Percentiles rank a stretch among this genome's conserved stretches.
phyloP scores from a whole-genome alignment of 2,329 filamentous ascomycete species.

The Bertia moriformis region DNA sequence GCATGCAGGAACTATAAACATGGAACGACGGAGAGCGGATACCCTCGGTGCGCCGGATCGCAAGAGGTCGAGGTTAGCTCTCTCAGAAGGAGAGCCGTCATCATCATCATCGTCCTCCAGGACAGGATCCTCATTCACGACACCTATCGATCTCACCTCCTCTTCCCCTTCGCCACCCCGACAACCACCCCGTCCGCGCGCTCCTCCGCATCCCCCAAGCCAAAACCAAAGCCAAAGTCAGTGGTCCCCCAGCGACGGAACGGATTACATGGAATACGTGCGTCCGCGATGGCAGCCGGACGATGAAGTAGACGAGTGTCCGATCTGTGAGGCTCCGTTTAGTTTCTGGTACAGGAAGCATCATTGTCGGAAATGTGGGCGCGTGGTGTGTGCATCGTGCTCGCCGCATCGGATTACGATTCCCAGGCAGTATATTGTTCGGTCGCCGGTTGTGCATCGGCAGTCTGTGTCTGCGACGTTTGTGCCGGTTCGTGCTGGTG shows the following conservation, averaged over 20 bases:
- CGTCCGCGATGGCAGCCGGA: constrained; percentile 11
- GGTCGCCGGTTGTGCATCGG: constrained; percentile 6
- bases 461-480: background rate
- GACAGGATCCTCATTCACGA: background rate
- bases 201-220: background rate
- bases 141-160: background rate
- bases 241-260: background rate
- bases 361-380: constrained; percentile 13
- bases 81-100: no score
- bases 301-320: constrained; percentile 7
- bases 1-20: no score
- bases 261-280: background rate
- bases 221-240: background rate
- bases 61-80: no score
- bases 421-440: constrained; percentile 10
- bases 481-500: background rate
- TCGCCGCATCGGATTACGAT: constrained; percentile 11
- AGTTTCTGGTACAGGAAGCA: constrained; percentile 12
- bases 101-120: no score
- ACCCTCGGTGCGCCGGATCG: no score
- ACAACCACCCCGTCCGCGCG: no score
- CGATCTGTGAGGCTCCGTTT: constrained; percentile 9
- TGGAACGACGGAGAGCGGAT: no score
- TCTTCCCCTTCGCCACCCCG: background rate
- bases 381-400: constrained; percentile 11